These are phyloP conservation scores for Fusarium veterinarium DNA, from an alignment of 2,329 filamentous ascomycete species.

Conservation along the genomic window DNA sequence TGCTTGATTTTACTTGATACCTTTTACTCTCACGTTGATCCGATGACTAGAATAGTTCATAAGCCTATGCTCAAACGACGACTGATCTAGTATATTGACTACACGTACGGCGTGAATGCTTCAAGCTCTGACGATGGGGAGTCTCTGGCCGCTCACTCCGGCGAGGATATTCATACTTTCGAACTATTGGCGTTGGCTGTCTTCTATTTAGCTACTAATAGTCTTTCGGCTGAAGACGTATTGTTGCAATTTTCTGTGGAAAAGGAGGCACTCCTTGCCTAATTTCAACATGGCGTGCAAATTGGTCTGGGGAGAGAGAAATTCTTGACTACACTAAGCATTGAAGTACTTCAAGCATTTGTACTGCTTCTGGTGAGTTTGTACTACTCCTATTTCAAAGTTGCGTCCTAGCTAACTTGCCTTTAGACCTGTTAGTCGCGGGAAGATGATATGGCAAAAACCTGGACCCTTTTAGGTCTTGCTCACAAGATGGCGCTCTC, in stretches of 20 bases:
- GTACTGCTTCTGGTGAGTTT: not conserved
- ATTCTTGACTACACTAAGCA: not conserved
- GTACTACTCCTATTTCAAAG: accelerated
- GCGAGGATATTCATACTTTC: not conserved
- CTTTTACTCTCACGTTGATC: not conserved
- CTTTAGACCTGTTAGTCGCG: not conserved
- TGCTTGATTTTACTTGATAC: not conserved
- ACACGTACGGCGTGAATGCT: not conserved
- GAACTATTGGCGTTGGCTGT: not conserved
- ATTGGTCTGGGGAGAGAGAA: not conserved
- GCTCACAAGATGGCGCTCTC: not conserved
- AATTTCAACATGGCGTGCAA: not conserved
- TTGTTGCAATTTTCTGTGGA: not conserved
- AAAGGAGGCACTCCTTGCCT: not conserved
- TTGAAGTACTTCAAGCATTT: not conserved
- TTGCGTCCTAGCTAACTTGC: not conserved
- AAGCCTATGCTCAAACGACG: not conserved
- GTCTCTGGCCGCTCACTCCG: accelerated
- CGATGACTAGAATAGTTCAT: not conserved
- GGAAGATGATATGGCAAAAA: slow-evolving; percentile 2
- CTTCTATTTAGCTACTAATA: not conserved
- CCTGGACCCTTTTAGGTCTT: not conserved
- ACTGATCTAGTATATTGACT: not conserved
- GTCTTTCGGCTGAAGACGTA: not conserved
- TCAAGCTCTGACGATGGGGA: not conserved